A percentile compares a stretch with the other conserved stretches of the same genome.
phyloP scores from a whole-genome alignment of 495 filamentous ascomycete species.

The Xylaria sp. region DNA sequence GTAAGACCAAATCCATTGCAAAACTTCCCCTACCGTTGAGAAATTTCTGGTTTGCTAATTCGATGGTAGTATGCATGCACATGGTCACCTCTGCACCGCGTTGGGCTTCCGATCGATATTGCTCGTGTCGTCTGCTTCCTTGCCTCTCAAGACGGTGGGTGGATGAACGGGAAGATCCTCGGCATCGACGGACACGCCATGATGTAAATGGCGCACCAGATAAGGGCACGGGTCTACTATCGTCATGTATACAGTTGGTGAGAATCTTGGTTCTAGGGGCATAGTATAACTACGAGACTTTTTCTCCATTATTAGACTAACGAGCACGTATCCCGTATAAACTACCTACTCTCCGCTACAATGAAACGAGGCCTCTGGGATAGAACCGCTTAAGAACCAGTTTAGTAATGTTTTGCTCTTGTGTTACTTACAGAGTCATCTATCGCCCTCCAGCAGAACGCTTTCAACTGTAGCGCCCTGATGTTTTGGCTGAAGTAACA shows the following conservation, averaged over 20 bases:
- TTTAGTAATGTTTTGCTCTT: not conserved
- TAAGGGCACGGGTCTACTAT: not conserved
- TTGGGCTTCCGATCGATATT: slow-evolving; percentile 68
- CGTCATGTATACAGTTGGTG: not conserved
- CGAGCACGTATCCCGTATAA: not conserved
- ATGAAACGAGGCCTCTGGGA: not conserved
- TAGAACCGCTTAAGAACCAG: not conserved
- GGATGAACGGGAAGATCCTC: slow-evolving; percentile 68
- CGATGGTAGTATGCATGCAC: slow-evolving; percentile 54
- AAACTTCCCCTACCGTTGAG: not conserved
- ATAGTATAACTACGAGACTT: not conserved
- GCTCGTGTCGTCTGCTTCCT: slow-evolving; percentile 71
- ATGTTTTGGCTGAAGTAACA: not conserved
- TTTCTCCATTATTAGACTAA: not conserved
- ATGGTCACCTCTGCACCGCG: slow-evolving; percentile 65
- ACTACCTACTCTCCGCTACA: not conserved
- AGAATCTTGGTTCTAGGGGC: not conserved
- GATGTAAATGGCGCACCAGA: slow-evolving; percentile 47
- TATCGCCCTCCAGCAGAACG: not conserved
- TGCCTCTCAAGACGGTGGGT: slow-evolving; percentile 68
- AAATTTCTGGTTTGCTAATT: not conserved
- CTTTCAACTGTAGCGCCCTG: not conserved
- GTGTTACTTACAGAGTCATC: not conserved
- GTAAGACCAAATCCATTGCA: slow-evolving; percentile 23
- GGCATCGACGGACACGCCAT: slow-evolving; percentile 56